A percentile compares a stretch with the other conserved stretches of the same genome.
These are phyloP conservation scores for Diaporthe longicolla DNA, from an alignment of 2,329 filamentous ascomycete genomes.

Conservation along the genomic window DNA sequence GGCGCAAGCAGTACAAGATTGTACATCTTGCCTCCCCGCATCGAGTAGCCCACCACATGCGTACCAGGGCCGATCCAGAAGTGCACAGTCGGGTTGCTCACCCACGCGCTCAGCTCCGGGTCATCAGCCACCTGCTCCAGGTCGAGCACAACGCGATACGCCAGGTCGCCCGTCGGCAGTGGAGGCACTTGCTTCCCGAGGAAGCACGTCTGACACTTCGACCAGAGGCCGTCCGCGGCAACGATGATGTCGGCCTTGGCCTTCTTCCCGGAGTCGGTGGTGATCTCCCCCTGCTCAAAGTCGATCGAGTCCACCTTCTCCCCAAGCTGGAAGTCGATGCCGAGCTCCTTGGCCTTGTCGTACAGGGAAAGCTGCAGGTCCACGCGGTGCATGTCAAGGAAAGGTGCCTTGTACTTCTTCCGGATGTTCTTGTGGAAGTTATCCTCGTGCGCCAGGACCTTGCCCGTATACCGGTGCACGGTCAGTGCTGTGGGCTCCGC, in stretches of 20 bases:
- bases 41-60: slow-evolving; percentile 74
- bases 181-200: slow-evolving; percentile 63
- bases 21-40: slow-evolving; percentile 71
- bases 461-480: slow-evolving; percentile 50
- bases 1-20: slow-evolving; percentile 78
- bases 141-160: slow-evolving; percentile 72
- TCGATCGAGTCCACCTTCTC: slow-evolving; percentile 63
- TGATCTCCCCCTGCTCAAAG: slow-evolving; percentile 60
- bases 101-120: slow-evolving; percentile 63
- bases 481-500: slow-evolving; percentile 47
- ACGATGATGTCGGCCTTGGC: slow-evolving; percentile 70
- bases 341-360: slow-evolving; percentile 65
- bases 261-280: slow-evolving; percentile 53
- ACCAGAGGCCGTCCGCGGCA: slow-evolving; percentile 76
- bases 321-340: slow-evolving; percentile 64
- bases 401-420: slow-evolving; percentile 50
- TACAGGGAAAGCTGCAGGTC: slow-evolving; percentile 71
- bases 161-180: slow-evolving; percentile 73
- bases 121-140: slow-evolving; percentile 65
- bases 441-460: slow-evolving; percentile 49
- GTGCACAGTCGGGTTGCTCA: slow-evolving; percentile 65
- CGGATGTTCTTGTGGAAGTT: slow-evolving; percentile 47
- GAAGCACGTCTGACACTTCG: slow-evolving; percentile 65
- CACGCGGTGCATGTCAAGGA: slow-evolving; percentile 66
- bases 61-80: slow-evolving; percentile 76